Evolutionary conservation across 2,329 filamentous ascomycete species (phyloP).

Genomic region (Tolypocladium inflatum): DNA sequence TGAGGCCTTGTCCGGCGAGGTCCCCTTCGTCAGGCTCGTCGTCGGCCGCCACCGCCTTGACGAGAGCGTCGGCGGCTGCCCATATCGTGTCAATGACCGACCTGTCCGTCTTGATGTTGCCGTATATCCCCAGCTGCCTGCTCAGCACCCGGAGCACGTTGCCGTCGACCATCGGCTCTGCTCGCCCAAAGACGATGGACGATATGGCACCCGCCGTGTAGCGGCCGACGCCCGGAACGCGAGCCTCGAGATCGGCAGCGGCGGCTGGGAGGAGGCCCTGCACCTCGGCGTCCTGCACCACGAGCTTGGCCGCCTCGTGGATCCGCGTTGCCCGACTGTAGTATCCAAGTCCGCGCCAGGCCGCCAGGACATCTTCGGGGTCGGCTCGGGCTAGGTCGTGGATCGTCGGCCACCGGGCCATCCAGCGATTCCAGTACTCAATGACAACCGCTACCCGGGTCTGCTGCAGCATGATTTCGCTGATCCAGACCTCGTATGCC

Average conservation of each 20-base stretch:
- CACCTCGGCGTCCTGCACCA: conserved; percentile 31
- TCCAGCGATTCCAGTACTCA: conserved; percentile 55
- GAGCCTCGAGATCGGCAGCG: conserved; percentile 34
- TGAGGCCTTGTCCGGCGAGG: conserved; percentile 12
- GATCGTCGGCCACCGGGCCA: conserved; percentile 50
- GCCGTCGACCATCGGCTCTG: conserved; percentile 53
- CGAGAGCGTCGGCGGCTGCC: conserved; percentile 47
- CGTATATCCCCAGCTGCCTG: conserved; percentile 47
- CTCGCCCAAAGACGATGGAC: conserved; percentile 50
- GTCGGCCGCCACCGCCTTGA: conserved; percentile 38
- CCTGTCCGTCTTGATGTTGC: conserved; percentile 48
- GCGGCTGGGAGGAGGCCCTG: conserved; percentile 39
- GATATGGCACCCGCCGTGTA: conserved; percentile 56
- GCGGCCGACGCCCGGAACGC: conserved; percentile 49
- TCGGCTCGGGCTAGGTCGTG: conserved; percentile 42
- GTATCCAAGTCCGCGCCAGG: conserved; percentile 54
- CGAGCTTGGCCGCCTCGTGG: conserved; percentile 44
- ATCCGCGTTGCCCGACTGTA: conserved; percentile 55
- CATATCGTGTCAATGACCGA: conserved; percentile 43
- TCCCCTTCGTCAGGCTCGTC: conserved; percentile 8
- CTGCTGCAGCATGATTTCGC: conserved; percentile 59
- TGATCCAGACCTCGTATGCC: conserved; percentile 59
- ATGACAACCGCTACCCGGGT: conserved; percentile 53
- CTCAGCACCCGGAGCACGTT: conserved; percentile 54
- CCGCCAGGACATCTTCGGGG: conserved; percentile 45